Conservation (phyloP, 768 basidiomycete species). For the Suillus occidentalis region DNA sequence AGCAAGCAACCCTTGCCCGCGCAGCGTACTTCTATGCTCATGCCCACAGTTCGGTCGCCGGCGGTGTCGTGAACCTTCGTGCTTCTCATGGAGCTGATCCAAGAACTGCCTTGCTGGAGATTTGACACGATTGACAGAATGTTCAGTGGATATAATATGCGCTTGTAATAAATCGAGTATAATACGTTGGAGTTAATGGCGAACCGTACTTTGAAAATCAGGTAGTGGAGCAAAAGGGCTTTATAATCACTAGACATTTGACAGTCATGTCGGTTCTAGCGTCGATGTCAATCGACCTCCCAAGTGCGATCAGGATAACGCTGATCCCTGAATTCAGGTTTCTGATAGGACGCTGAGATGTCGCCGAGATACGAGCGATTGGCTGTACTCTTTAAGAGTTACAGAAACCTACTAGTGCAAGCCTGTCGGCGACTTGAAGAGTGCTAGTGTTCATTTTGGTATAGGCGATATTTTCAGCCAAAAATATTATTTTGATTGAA, state of each 20-base stretch:
- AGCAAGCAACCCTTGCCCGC: conserved; percentile 39
- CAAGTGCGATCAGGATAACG: background rate
- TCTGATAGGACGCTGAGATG: background rate
- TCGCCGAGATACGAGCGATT: background rate
- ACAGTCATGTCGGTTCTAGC: background rate
- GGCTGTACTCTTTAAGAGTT: background rate
- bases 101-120: conserved; percentile 39
- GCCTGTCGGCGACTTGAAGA: background rate
- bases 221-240: background rate
- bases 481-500: background rate
- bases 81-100: conserved; percentile 41
- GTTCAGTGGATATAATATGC: background rate
- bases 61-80: conserved; percentile 43
- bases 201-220: background rate
- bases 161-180: background rate
- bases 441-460: background rate
- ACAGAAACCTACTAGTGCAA: background rate
- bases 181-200: background rate
- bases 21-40: conserved; percentile 44
- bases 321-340: background rate
- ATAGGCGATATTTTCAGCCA: background rate
- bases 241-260: background rate
- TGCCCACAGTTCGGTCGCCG: conserved; percentile 39
- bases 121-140: conserved; percentile 1
- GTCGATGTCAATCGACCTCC: background rate